A percentile compares a stretch with the other conserved stretches of the same genome.
Evolutionary conservation across 2,329 filamentous ascomycete genomes (phyloP).

Genomic region (Talaromyces sp.): DNA sequence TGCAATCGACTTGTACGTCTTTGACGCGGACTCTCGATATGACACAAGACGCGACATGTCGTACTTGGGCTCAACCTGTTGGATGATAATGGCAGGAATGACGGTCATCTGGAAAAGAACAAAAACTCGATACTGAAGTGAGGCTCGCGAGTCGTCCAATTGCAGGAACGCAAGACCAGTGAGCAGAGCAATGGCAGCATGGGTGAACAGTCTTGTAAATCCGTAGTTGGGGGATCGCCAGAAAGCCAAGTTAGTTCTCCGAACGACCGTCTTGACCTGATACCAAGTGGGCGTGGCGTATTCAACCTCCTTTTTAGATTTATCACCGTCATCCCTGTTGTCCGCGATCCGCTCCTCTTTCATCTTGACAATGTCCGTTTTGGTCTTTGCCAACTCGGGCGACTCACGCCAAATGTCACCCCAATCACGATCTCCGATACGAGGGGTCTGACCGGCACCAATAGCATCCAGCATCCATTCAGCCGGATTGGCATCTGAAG

Average conservation of each 20-base stretch:
- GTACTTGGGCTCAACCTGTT: conserved; percentile 80
- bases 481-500: conserved; percentile 47
- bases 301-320: conserved; percentile 58
- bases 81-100: conserved; percentile 74
- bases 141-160: conserved; percentile 68
- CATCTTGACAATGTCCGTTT: conserved; percentile 62
- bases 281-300: conserved; percentile 76
- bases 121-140: conserved; percentile 81
- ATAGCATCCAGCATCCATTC: conserved; percentile 55
- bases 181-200: conserved; percentile 70
- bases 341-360: conserved; percentile 56
- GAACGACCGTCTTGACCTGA: conserved; percentile 71
- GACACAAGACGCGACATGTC: conserved; percentile 74
- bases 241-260: conserved; percentile 70
- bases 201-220: conserved; percentile 81
- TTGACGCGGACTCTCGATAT: conserved; percentile 79
- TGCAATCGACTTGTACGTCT: conserved; percentile 77
- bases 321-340: conserved; percentile 32
- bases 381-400: conserved; percentile 62
- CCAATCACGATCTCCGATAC: conserved; percentile 73
- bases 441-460: conserved; percentile 66
- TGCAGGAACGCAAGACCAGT: conserved; percentile 76
- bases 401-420: conserved; percentile 72
- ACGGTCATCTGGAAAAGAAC: conserved; percentile 84
- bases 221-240: conserved; percentile 87